Evolutionary conservation across 306 rosid genomes (phyloP).

Genomic region (Prunus persica): Prunus_persica_NCBIv2 NC_034010.1:20581501-20582000

Average conservation of each 20-base stretch:
- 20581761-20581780: slow-evolving; percentile 92
- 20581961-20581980: not conserved
- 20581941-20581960: not conserved
- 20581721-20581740: not conserved
- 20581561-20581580: slow-evolving; percentile 10
- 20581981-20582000: not conserved
- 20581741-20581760: slow-evolving; percentile 90
- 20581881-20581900: not conserved
- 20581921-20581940: not conserved
- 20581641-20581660: not conserved
- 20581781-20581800: slow-evolving; percentile 98
- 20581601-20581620: not conserved
- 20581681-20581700: not conserved
- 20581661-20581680: not conserved
- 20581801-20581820: slow-evolving; percentile 89
- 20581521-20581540: slow-evolving; percentile 90
- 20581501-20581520: slow-evolving; percentile 88
- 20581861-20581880: slow-evolving; percentile 4
- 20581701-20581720: not conserved
- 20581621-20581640: not conserved
- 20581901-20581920: not conserved
- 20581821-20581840: slow-evolving; percentile 66
- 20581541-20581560: slow-evolving; percentile 37
- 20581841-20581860: slow-evolving; percentile 72
- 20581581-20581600: not conserved